Percentiles rank a stretch among this genome's conserved stretches.
Conservation (phyloP, 164 flowering plant genomes). For the Chimonanthus salicifolius region DNA sequence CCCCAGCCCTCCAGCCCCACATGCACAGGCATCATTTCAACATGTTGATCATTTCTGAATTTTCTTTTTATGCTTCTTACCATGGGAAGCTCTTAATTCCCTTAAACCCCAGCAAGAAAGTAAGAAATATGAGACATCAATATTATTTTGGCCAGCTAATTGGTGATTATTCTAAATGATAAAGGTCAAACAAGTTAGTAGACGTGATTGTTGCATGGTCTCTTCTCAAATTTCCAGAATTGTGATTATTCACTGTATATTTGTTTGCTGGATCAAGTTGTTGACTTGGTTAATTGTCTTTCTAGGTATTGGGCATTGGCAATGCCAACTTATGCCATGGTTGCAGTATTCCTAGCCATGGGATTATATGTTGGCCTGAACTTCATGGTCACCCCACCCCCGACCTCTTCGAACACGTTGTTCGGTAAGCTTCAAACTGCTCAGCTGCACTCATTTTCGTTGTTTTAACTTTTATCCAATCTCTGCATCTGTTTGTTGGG, state of each 20-base stretch:
- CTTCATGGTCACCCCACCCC: constrained; percentile 74
- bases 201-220: too few relatives aligned
- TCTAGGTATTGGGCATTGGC: constrained; percentile 95
- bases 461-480: background rate
- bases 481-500: background rate
- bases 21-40: too few relatives aligned
- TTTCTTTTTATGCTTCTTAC: too few relatives aligned
- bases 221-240: background rate
- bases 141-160: too few relatives aligned
- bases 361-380: constrained; percentile 73
- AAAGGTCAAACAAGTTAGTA: too few relatives aligned
- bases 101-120: too few relatives aligned
- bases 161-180: too few relatives aligned
- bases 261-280: background rate
- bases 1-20: too few relatives aligned
- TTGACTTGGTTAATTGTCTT: constrained; percentile 1
- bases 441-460: background rate
- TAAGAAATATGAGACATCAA: too few relatives aligned
- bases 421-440: constrained; percentile 44
- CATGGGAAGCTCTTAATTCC: too few relatives aligned
- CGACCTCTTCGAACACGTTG: constrained; percentile 56
- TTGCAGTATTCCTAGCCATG: constrained; percentile 52
- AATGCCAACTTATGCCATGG: constrained; percentile 62
- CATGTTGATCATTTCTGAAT: too few relatives aligned
- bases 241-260: background rate